phyloP scores from a whole-genome alignment of 208 protist species.

The Crithidia bombi region DNA sequence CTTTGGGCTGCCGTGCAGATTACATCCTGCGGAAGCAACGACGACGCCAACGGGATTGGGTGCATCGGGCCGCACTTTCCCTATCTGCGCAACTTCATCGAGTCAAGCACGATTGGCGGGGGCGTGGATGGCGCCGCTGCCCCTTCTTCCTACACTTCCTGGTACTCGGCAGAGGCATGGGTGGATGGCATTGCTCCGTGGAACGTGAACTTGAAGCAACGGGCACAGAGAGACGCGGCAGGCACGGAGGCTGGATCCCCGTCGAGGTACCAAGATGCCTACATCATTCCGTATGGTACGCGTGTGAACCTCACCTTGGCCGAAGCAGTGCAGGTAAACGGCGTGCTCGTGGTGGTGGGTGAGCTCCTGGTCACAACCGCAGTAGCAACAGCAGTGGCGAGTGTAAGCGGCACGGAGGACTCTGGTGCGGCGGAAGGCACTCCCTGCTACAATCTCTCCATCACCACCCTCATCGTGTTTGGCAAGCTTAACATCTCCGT shows the following conservation, averaged over 20 bases:
- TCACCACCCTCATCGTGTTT: conserved; percentile 38
- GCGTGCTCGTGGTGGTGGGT: conserved; percentile 39
- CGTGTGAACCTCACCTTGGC: conserved; percentile 29
- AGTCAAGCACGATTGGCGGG: background rate
- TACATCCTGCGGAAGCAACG: background rate
- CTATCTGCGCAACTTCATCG: conserved; percentile 4
- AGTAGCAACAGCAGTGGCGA: background rate
- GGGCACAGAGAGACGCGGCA: background rate
- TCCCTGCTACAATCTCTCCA: conserved; percentile 4
- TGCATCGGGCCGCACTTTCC: conserved; percentile 33
- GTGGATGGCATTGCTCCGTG: conserved; percentile 28
- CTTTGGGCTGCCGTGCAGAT: conserved; percentile 17
- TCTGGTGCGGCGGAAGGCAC: background rate
- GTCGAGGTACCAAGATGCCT: conserved; percentile 12
- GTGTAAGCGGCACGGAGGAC: background rate
- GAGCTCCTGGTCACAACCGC: conserved; percentile 25
- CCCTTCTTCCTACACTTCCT: conserved; percentile 10
- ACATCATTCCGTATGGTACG: conserved; percentile 34
- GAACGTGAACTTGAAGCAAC: conserved; percentile 1
- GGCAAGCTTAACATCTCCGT: conserved; percentile 34
- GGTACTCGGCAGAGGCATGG: conserved; percentile 37
- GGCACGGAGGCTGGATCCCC: no score
- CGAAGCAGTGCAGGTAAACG: conserved; percentile 28
- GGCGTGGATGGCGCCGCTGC: background rate
- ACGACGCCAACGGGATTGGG: background rate